phyloP scores from a whole-genome alignment of 495 filamentous ascomycete genomes.

The Talaromyces nanjingensis region DNA sequence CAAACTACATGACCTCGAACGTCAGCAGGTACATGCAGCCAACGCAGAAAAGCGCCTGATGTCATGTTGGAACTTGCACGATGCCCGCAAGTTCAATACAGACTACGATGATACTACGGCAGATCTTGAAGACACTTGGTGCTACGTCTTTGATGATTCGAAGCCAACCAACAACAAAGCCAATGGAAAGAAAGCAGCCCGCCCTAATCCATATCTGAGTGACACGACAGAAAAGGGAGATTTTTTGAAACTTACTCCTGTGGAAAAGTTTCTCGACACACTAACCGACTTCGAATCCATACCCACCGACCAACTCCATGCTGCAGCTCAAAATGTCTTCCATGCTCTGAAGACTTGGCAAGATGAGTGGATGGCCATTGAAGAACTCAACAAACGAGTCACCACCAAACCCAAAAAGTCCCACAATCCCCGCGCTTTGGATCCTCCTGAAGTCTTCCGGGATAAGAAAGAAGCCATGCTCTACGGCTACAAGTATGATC shows the following conservation, averaged over 20 bases:
- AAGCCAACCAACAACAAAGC: constrained; percentile 37
- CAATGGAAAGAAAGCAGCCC: constrained; percentile 35
- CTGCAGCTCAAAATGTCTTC: constrained; percentile 43
- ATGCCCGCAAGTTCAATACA: constrained; percentile 37
- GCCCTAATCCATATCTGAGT: constrained; percentile 36
- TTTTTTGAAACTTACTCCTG: constrained; percentile 36
- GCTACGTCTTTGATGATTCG: constrained; percentile 22
- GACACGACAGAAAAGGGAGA: constrained; percentile 26
- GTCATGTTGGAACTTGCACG: constrained; percentile 52
- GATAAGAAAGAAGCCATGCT: constrained; percentile 38
- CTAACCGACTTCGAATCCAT: constrained; percentile 30
- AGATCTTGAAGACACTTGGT: constrained; percentile 25
- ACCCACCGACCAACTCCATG: constrained; percentile 44
- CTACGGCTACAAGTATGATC: constrained; percentile 35
- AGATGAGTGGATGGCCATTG: constrained; percentile 55
- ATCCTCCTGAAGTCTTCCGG: constrained; percentile 22
- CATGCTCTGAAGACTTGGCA: constrained; percentile 52
- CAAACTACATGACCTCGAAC: constrained; percentile 23
- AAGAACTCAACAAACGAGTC: constrained; percentile 46
- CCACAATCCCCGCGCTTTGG: constrained; percentile 19
- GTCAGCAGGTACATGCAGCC: constrained; percentile 44
- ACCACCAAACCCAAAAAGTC: constrained; percentile 30
- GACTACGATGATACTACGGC: constrained; percentile 26
- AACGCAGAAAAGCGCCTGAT: constrained; percentile 50
- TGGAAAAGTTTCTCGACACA: constrained; percentile 28